Conservation (phyloP, 176 grass and related monocot genomes). For the Carex kokanica region DNA sequence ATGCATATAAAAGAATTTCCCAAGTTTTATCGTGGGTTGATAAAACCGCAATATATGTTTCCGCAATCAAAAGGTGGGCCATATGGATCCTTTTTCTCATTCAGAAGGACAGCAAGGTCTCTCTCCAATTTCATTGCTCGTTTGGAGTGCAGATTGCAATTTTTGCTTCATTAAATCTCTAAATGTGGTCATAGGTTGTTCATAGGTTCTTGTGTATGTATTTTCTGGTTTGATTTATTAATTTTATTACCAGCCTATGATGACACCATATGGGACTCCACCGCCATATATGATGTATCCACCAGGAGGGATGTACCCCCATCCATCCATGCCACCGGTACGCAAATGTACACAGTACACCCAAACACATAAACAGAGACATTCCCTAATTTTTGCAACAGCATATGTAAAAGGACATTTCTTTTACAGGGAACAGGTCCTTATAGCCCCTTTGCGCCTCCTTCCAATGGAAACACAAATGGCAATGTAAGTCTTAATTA, state of each 20-base stretch:
- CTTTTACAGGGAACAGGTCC: conserved; percentile 37
- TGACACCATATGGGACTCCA: conserved; percentile 44
- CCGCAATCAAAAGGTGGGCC: background rate
- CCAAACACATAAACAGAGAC: background rate
- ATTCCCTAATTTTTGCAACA: background rate
- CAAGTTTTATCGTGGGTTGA: background rate
- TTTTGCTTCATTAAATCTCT: background rate
- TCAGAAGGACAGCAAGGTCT: background rate
- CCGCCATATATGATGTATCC: conserved; percentile 53
- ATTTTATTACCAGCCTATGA: conserved; percentile 37
- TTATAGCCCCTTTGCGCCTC: conserved; percentile 35
- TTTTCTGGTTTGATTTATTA: conserved; percentile 22
- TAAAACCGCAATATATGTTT: background rate
- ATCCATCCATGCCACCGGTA: conserved; percentile 49
- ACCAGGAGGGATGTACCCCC: conserved; percentile 48
- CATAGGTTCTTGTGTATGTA: background rate
- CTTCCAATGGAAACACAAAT: conserved; percentile 36
- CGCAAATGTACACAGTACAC: conserved; percentile 6
- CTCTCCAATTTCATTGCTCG: background rate
- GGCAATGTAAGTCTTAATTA: conserved; percentile 30
- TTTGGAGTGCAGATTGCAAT: background rate
- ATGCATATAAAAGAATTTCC: background rate
- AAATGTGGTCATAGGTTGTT: background rate
- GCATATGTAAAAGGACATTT: conserved; percentile 1
- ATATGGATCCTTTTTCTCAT: background rate